These are phyloP conservation scores for Coniosporium tulheliwenetii DNA, from an alignment of 2,329 filamentous ascomycete genomes.

Conservation along the genomic window DNA sequence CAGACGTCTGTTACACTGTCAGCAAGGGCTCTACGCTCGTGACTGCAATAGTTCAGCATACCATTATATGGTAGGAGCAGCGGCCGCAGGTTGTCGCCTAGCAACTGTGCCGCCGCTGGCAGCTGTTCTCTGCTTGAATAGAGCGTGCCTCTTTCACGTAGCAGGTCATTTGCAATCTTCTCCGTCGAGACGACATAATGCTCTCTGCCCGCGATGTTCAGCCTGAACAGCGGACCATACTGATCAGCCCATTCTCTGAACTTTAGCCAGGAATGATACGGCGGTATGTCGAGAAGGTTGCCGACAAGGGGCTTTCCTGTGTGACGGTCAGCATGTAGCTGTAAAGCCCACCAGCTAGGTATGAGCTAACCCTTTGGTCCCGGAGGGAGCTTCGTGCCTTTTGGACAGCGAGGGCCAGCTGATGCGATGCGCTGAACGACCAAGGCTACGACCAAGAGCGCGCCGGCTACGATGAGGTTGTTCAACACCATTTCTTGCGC, in stretches of 20 bases:
- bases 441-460: neutral
- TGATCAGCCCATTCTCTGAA: constrained; percentile 21
- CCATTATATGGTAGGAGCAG: constrained; percentile 16
- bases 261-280: constrained; percentile 23
- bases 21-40: neutral
- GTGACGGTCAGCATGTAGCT: neutral
- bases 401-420: neutral
- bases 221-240: constrained; percentile 25
- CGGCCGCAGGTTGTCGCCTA: constrained; percentile 13
- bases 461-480: neutral
- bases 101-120: constrained; percentile 18
- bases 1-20: constrained; percentile 8
- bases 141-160: constrained; percentile 22
- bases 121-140: constrained; percentile 22
- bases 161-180: constrained; percentile 25
- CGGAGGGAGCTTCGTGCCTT: neutral
- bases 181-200: constrained; percentile 22
- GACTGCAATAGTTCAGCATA: neutral
- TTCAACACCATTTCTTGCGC: too few species aligned
- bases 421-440: neutral
- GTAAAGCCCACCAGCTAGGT: too few species aligned
- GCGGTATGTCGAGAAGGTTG: constrained; percentile 19
- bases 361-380: neutral
- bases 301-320: constrained; percentile 13
- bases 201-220: constrained; percentile 25